These are phyloP conservation scores for Pythium diclinum DNA, from an alignment of 352 stramenopile species.

Conservation along the genomic window DNA sequence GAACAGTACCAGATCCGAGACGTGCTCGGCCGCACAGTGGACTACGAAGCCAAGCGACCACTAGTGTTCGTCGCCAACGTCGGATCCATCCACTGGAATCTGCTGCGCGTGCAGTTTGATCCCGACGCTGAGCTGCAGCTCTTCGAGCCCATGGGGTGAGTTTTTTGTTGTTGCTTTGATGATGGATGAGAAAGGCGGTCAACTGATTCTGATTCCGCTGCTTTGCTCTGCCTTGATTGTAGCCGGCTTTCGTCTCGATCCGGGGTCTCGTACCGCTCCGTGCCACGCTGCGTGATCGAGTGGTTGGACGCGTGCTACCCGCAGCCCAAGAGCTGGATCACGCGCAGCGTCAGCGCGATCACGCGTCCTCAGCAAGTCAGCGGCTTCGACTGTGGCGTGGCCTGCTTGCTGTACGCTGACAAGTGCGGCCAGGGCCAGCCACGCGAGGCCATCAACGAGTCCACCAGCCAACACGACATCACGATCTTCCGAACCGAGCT, in stretches of 20 bases:
- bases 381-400: conserved; percentile 88
- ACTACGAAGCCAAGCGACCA: conserved; percentile 50
- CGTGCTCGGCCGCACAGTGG: conserved; percentile 60
- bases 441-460: conserved; percentile 54
- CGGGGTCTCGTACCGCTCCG: conserved; percentile 64
- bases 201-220: not conserved
- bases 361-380: conserved; percentile 84
- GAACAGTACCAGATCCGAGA: conserved; percentile 50
- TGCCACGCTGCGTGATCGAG: conserved; percentile 75
- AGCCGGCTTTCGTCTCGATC: conserved; percentile 52
- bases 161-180: conserved; percentile 1
- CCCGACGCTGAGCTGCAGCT: conserved; percentile 73
- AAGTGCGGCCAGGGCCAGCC: conserved; percentile 68
- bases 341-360: conserved; percentile 63
- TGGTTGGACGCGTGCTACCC: conserved; percentile 84
- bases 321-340: conserved; percentile 53
- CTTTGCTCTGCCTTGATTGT: not conserved
- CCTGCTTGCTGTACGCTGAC: conserved; percentile 85
- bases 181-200: not conserved
- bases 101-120: conserved; percentile 77
- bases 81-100: conserved; percentile 84
- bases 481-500: conserved; percentile 61
- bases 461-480: conserved; percentile 68
- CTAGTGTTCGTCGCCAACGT: conserved; percentile 86
- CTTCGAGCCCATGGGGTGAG: conserved; percentile 86